Evolutionary conservation across 2,329 filamentous ascomycete species (phyloP).

Genomic region (Pseudogymnoascus verrucosus): DNA sequence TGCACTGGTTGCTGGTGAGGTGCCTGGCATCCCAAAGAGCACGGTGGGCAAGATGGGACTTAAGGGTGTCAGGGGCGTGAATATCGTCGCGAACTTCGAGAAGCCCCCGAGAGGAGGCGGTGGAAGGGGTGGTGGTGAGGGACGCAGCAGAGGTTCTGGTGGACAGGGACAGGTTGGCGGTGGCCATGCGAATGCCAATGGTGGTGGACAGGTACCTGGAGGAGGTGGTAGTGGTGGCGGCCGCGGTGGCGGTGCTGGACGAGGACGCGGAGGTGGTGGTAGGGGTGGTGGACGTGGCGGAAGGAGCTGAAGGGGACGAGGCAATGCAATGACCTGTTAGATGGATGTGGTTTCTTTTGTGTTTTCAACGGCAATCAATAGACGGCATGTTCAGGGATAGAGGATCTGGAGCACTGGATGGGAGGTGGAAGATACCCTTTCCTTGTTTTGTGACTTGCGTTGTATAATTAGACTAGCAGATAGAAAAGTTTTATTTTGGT

Average conservation of each 20-base stretch:
- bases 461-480: background rate
- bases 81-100: slow-evolving; percentile 33
- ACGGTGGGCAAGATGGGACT: slow-evolving; percentile 51
- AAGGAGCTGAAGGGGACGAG: background rate
- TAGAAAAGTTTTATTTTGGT: background rate
- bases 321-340: slow-evolving; percentile 18
- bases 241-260: slow-evolving; percentile 13
- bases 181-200: slow-evolving; percentile 20
- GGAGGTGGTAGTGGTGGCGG: slow-evolving; percentile 18
- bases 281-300: slow-evolving; percentile 14
- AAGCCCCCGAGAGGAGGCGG: slow-evolving; percentile 27
- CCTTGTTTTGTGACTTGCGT: background rate
- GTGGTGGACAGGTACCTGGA: slow-evolving; percentile 11
- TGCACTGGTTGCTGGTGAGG: slow-evolving; percentile 39
- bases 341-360: slow-evolving; percentile 16
- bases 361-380: background rate
- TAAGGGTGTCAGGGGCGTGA: slow-evolving; percentile 42
- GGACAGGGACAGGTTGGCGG: slow-evolving; percentile 12
- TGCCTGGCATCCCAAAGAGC: slow-evolving; percentile 39
- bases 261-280: slow-evolving; percentile 9
- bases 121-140: slow-evolving; percentile 15
- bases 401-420: slow-evolving; percentile 7
- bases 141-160: slow-evolving; percentile 14
- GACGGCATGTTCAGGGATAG: slow-evolving; percentile 7
- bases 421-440: slow-evolving; percentile 7